Evolutionary conservation across 371 early-diverging fungal species (phyloP).

Genomic region (Syncephalastrum racemosum): DNA sequence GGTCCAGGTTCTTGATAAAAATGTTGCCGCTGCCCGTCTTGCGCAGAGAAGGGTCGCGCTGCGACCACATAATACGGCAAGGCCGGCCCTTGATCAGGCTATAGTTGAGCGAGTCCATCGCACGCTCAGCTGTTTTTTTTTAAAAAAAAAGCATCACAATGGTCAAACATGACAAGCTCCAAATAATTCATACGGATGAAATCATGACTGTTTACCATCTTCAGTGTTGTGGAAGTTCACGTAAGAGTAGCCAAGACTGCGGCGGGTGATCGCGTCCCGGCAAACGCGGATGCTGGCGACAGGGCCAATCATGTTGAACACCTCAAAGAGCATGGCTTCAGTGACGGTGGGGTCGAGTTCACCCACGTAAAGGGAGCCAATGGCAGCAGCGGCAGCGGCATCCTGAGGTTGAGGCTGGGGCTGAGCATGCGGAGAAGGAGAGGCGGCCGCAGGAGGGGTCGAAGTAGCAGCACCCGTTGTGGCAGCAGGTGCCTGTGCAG

Average conservation of each 20-base stretch:
- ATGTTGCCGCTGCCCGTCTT: conserved; percentile 94
- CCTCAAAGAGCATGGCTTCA: conserved; percentile 94
- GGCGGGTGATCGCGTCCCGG: conserved; percentile 95
- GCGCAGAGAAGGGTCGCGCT: conserved; percentile 96
- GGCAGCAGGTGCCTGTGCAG: no score
- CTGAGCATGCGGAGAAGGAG: conserved; percentile 5
- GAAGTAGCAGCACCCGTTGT: no score
- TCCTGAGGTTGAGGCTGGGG: conserved; percentile 38
- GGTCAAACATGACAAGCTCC: conserved; percentile 5
- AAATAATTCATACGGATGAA: conserved; percentile 10
- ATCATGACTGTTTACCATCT: conserved; percentile 55
- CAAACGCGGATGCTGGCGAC: conserved; percentile 97
- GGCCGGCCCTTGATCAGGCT: conserved; percentile 88
- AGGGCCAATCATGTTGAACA: conserved; percentile 93
- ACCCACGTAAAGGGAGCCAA: conserved; percentile 85
- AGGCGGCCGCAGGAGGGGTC: conserved; percentile 3
- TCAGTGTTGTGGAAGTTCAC: conserved; percentile 87
- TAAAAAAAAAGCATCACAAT: no score
- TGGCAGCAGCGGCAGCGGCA: conserved; percentile 45
- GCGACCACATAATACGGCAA: conserved; percentile 99
- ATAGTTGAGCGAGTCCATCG: conserved; percentile 93
- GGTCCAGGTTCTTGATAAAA: conserved; percentile 99
- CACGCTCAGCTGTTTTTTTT: conserved; percentile 73
- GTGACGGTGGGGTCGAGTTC: conserved; percentile 92
- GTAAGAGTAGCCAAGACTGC: conserved; percentile 96